Percentiles rank a stretch among this genome's conserved stretches.
phyloP scores from a whole-genome alignment of 1,139 yeast genomes.

The Pichia sp. region DNA sequence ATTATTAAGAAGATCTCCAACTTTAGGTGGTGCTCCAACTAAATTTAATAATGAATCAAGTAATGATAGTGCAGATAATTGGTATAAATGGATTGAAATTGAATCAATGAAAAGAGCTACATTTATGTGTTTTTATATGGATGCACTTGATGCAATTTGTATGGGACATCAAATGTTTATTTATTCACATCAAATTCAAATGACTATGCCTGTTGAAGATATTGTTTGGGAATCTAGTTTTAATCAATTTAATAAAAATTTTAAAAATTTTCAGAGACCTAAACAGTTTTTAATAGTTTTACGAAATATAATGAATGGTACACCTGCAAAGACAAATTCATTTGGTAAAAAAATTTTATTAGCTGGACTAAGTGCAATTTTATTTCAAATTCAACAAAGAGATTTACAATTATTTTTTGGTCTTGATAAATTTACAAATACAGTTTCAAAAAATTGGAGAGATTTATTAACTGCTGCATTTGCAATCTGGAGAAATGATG shows the following conservation, averaged over 20 bases:
- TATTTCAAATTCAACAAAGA: slow-evolving; percentile 70
- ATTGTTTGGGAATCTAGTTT: slow-evolving; percentile 56
- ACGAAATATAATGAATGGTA: slow-evolving; percentile 49
- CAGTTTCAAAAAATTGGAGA: slow-evolving; percentile 43
- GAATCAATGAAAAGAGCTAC: slow-evolving; percentile 77
- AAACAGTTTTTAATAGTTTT: slow-evolving; percentile 48
- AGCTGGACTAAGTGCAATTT: slow-evolving; percentile 64
- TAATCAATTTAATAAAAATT: slow-evolving; percentile 16
- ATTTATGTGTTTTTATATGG: slow-evolving; percentile 72
- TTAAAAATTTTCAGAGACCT: slow-evolving; percentile 23
- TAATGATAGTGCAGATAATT: slow-evolving; percentile 24
- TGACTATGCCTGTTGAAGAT: slow-evolving; percentile 75
- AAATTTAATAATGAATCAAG: slow-evolving; percentile 17
- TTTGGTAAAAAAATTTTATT: slow-evolving; percentile 61
- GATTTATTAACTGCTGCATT: slow-evolving; percentile 57
- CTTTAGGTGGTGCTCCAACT: slow-evolving; percentile 50
- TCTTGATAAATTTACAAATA: slow-evolving; percentile 34
- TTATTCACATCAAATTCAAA: slow-evolving; percentile 66
- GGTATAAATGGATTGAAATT: slow-evolving; percentile 49
- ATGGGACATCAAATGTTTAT: slow-evolving; percentile 73
- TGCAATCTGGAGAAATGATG: slow-evolving; percentile 36
- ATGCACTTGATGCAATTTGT: slow-evolving; percentile 71
- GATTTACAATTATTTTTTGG: slow-evolving; percentile 44
- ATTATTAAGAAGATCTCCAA: slow-evolving; percentile 47
- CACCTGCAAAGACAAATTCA: slow-evolving; percentile 35